A percentile compares a stretch with the other conserved stretches of the same genome.
These are phyloP conservation scores for Thraustotheca clavata DNA, from an alignment of 352 stramenopile species.

Conservation along the genomic window DNA sequence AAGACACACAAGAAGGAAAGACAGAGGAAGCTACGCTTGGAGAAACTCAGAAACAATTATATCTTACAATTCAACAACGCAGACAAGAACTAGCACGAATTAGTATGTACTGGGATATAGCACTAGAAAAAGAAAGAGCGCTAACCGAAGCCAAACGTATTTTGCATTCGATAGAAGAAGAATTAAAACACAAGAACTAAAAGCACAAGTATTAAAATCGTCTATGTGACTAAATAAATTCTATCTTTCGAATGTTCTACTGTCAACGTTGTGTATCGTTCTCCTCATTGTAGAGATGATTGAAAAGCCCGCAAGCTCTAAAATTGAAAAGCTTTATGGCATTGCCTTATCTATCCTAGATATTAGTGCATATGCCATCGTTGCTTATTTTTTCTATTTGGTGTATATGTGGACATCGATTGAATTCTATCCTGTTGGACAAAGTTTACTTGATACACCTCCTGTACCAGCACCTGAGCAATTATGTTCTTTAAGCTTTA, in stretches of 20 bases:
- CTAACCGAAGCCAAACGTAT: slow-evolving; percentile 6
- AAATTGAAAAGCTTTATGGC: neutral
- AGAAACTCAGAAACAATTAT: slow-evolving; percentile 15
- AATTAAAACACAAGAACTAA: neutral
- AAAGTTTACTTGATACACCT: neutral
- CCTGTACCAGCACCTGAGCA: neutral
- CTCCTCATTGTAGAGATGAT: neutral
- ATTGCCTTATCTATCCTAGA: neutral
- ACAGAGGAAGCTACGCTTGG: slow-evolving; percentile 17
- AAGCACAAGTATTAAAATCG: too few species aligned
- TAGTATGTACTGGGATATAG: slow-evolving; percentile 20
- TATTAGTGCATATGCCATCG: neutral
- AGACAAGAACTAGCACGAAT: slow-evolving; percentile 2
- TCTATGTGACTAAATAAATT: too few species aligned
- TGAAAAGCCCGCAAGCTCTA: neutral
- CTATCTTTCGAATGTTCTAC: too few species aligned
- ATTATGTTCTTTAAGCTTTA: slow-evolving; percentile 1
- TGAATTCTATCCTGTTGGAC: slow-evolving; percentile 10
- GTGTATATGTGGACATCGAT: neutral
- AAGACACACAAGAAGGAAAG: slow-evolving; percentile 14
- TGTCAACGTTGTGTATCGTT: neutral
- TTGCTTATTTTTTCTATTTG: neutral
- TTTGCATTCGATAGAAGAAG: neutral
- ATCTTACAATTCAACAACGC: neutral
- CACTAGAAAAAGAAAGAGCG: slow-evolving; percentile 6